A percentile compares a stretch with the other conserved stretches of the same genome.
Conservation (phyloP, 2,329 filamentous ascomycete genomes). For the Cytospora chrysosperma region DNA sequence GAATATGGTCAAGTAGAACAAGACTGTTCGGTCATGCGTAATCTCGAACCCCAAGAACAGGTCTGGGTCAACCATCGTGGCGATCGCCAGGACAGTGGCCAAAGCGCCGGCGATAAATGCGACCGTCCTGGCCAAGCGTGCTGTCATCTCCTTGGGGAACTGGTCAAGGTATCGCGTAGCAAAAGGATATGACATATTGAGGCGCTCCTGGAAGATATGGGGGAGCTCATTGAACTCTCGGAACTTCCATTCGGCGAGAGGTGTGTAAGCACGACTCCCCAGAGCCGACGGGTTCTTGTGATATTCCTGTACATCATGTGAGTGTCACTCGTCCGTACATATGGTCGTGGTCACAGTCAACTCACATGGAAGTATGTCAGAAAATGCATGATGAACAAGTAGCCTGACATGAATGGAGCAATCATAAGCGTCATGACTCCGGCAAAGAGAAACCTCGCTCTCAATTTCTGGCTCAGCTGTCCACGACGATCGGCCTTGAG, state of each 20-base stretch:
- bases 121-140: constrained; percentile 79
- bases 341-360: constrained; percentile 12
- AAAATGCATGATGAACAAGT: constrained; percentile 85
- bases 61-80: constrained; percentile 86
- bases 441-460: constrained; percentile 75
- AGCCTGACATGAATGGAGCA: constrained; percentile 83
- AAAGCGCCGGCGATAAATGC: constrained; percentile 86
- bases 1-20: constrained; percentile 87
- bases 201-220: constrained; percentile 84
- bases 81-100: constrained; percentile 78
- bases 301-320: constrained; percentile 67
- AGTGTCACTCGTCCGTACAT: not conserved
- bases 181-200: constrained; percentile 94
- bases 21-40: constrained; percentile 79
- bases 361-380: constrained; percentile 89
- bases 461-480: constrained; percentile 74
- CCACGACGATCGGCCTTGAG: constrained; percentile 79
- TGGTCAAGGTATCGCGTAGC: constrained; percentile 91
- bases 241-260: constrained; percentile 96
- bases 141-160: constrained; percentile 92
- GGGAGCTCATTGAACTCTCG: constrained; percentile 96
- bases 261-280: constrained; percentile 87
- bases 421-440: constrained; percentile 84
- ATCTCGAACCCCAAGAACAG: constrained; percentile 90
- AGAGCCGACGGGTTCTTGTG: constrained; percentile 89